phyloP scores from a whole-genome alignment of 768 basidiomycete genomes.

The button mushroom (Agaricus bisporus) region DNA sequence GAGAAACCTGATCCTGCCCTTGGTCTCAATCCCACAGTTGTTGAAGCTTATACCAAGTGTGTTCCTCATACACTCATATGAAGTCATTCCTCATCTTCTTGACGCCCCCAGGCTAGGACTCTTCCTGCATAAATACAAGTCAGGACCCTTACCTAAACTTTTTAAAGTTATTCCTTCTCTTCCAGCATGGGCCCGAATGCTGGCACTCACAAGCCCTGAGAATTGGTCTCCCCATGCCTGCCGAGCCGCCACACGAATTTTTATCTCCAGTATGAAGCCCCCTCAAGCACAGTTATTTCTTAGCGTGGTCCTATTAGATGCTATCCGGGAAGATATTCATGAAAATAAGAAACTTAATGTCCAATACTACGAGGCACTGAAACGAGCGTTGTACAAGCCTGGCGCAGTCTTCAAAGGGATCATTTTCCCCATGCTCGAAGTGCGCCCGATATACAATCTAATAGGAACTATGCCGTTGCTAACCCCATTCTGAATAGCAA shows the following conservation, averaged over 20 bases:
- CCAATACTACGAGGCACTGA: conserved; percentile 91
- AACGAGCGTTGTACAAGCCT: conserved; percentile 91
- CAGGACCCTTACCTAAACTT: conserved; percentile 90
- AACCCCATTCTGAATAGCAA: conserved; percentile 23
- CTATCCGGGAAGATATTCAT: conserved; percentile 83
- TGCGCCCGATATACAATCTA: conserved; percentile 28
- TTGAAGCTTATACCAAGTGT: conserved; percentile 90
- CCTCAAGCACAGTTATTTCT: conserved; percentile 90
- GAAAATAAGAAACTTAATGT: conserved; percentile 85
- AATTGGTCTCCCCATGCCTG: conserved; percentile 96
- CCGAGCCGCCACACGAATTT: conserved; percentile 88
- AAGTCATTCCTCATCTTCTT: neutral
- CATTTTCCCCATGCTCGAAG: conserved; percentile 91
- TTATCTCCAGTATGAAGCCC: conserved; percentile 96
- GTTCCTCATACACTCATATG: conserved; percentile 19
- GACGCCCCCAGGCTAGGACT: conserved; percentile 60
- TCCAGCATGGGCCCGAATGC: conserved; percentile 91
- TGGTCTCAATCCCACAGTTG: conserved; percentile 87
- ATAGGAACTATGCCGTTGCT: neutral
- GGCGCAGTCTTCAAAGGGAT: conserved; percentile 98
- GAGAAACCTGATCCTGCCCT: conserved; percentile 73
- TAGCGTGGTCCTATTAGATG: conserved; percentile 85
- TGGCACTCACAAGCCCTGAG: conserved; percentile 88
- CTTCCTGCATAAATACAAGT: conserved; percentile 84
- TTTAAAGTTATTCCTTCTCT: conserved; percentile 98